phyloP scores from a whole-genome alignment of 78 protist species.

The Dictyostelium citrinum region DNA sequence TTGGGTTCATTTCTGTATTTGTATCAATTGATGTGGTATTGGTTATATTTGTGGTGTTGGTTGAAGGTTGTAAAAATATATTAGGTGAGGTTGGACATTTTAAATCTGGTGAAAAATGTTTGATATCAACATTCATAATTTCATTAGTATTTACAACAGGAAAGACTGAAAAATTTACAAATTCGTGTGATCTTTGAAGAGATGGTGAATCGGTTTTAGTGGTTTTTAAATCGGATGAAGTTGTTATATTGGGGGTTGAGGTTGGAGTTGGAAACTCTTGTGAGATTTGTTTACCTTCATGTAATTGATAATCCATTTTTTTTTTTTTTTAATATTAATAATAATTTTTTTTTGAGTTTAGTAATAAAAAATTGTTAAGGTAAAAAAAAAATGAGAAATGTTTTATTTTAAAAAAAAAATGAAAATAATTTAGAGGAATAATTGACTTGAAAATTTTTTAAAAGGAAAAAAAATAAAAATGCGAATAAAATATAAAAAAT shows the following conservation, averaged over 20 bases:
- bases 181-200: not conserved
- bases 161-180: not conserved
- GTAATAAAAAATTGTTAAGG: no score
- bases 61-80: not conserved
- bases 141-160: not conserved
- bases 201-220: not conserved
- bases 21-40: not conserved
- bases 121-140: not conserved
- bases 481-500: not conserved
- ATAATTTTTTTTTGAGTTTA: no score
- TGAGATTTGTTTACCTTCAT: not conserved
- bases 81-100: not conserved
- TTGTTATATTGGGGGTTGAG: not conserved
- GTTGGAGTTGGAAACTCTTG: not conserved
- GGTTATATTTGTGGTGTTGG: not conserved
- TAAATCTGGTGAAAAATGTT: not conserved
- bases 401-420: not conserved
- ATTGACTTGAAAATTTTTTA: not conserved
- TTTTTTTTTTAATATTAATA: no score
- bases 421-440: not conserved
- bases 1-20: not conserved
- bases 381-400: no score
- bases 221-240: not conserved
- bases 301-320: conserved; percentile 14
- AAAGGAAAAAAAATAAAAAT: not conserved